Evolutionary conservation across 2,329 filamentous ascomycete species (phyloP).

Genomic region (Remersonia thermophila): DNA sequence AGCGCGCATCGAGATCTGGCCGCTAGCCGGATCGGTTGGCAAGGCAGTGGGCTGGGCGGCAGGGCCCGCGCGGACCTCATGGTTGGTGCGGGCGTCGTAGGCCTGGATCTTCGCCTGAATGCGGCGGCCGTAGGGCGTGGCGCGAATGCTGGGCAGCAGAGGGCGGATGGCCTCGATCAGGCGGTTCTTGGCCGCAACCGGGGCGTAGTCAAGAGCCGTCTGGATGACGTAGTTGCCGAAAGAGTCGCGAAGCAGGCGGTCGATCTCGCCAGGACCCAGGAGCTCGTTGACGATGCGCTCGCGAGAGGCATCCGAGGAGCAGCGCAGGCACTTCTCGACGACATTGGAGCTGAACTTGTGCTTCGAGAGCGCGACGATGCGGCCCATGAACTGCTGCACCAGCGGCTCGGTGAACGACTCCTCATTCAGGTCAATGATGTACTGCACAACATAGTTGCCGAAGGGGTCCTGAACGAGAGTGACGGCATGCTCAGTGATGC

Average conservation of each 20-base stretch:
- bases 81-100: slow-evolving; percentile 30
- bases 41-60: slow-evolving; percentile 36
- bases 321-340: slow-evolving; percentile 90
- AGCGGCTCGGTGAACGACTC: slow-evolving; percentile 78
- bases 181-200: slow-evolving; percentile 56
- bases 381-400: slow-evolving; percentile 65
- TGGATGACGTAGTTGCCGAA: slow-evolving; percentile 98
- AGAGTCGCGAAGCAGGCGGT: slow-evolving; percentile 78
- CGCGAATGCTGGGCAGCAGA: slow-evolving; percentile 70
- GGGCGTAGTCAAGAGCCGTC: slow-evolving; percentile 80
- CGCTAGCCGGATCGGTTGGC: slow-evolving; percentile 39
- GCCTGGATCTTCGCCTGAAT: slow-evolving; percentile 77
- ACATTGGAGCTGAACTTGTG: slow-evolving; percentile 99
- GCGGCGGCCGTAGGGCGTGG: slow-evolving; percentile 86
- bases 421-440: slow-evolving; percentile 91
- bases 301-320: slow-evolving; percentile 60
- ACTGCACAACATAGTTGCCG: slow-evolving; percentile 97
- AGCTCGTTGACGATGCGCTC: slow-evolving; percentile 80
- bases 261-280: slow-evolving; percentile 59
- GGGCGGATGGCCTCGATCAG: slow-evolving; percentile 79
- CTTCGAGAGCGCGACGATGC: slow-evolving; percentile 62
- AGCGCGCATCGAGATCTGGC: slow-evolving; percentile 40
- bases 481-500: slow-evolving; percentile 83
- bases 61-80: slow-evolving; percentile 17
- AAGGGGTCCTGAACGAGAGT: slow-evolving; percentile 91